A percentile compares a stretch with the other conserved stretches of the same genome.
Conservation (phyloP, 352 stramenopile genomes). For the Phytopythium montanum region DNA sequence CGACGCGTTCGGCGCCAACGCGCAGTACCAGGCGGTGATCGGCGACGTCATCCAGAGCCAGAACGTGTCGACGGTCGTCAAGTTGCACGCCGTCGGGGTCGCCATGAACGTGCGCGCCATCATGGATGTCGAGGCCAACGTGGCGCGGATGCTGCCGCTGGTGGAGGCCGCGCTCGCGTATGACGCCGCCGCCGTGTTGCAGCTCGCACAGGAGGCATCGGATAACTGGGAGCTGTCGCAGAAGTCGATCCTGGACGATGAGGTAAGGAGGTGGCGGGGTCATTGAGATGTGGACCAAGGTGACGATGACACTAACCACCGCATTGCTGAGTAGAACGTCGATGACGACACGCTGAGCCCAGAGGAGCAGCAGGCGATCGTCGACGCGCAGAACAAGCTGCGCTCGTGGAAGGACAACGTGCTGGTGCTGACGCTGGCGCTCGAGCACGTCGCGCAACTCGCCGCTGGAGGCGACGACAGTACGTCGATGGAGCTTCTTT, state of each 20-base stretch:
- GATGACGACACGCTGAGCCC: conserved; percentile 60
- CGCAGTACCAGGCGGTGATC: conserved; percentile 65
- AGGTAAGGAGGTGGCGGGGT: conserved; percentile 8
- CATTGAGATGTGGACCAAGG: too few relatives aligned
- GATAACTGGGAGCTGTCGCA: conserved; percentile 60
- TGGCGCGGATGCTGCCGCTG: conserved; percentile 62
- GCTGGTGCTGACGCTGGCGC: conserved; percentile 65
- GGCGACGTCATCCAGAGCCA: conserved; percentile 65
- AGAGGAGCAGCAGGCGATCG: conserved; percentile 58
- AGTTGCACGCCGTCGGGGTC: conserved; percentile 66
- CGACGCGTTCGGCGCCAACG: conserved; percentile 53
- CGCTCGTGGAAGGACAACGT: conserved; percentile 81
- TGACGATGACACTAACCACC: not conserved
- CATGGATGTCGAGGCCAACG: conserved; percentile 69
- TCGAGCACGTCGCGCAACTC: conserved; percentile 77
- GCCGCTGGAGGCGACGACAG: conserved; percentile 46
- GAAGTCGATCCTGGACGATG: conserved; percentile 56
- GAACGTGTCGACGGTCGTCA: conserved; percentile 34
- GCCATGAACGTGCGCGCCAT: conserved; percentile 77
- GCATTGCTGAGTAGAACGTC: conserved; percentile 38
- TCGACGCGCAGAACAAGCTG: conserved; percentile 59
- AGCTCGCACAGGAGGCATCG: conserved; percentile 64
- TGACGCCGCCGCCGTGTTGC: conserved; percentile 69
- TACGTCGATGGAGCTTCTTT: conserved; percentile 1
- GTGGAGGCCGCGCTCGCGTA: conserved; percentile 74